Evolutionary conservation across 2,329 filamentous ascomycete species (phyloP).

Genomic region (Penicillium sp.): DNA sequence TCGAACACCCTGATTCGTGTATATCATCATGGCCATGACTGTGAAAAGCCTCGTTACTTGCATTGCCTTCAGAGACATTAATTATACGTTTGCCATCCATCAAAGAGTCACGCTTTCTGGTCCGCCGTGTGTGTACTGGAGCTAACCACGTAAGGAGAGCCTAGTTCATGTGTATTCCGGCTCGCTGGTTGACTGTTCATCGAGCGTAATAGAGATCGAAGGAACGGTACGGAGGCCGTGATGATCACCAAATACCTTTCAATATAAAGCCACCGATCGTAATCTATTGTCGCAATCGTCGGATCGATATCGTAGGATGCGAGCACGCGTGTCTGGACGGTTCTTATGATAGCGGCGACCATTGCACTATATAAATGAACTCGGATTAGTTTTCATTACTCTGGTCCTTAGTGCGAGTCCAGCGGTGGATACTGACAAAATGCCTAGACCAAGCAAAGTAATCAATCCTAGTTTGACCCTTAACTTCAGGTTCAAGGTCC

Average conservation of each 20-base stretch:
- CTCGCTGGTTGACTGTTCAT: constrained; percentile 1
- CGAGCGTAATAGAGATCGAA: constrained; percentile 24
- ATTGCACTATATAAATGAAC: constrained; percentile 20
- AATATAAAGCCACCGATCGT: constrained; percentile 30
- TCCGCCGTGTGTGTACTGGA: constrained; percentile 3
- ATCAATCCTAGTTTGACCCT: constrained; percentile 32
- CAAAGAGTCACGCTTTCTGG: constrained; percentile 5
- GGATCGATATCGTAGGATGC: constrained; percentile 19
- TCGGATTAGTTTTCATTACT: neutral
- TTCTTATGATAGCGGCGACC: constrained; percentile 28
- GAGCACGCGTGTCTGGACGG: constrained; percentile 22
- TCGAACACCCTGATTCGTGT: constrained; percentile 17
- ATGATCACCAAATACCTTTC: constrained; percentile 34
- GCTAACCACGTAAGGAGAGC: constrained; percentile 7
- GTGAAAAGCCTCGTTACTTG: constrained; percentile 7
- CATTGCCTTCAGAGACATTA: constrained; percentile 5
- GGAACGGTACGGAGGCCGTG: constrained; percentile 31
- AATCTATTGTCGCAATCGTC: constrained; percentile 21
- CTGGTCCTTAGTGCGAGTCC: neutral
- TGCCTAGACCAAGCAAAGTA: constrained; percentile 29
- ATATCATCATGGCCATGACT: constrained; percentile 21
- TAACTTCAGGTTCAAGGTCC: constrained; percentile 34
- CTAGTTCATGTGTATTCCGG: constrained; percentile 14
- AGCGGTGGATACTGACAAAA: constrained; percentile 25
- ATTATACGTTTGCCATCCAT: constrained; percentile 14